Evolutionary conservation across 768 basidiomycete species (phyloP).

Genomic region (Lactarius trivialis): DNA sequence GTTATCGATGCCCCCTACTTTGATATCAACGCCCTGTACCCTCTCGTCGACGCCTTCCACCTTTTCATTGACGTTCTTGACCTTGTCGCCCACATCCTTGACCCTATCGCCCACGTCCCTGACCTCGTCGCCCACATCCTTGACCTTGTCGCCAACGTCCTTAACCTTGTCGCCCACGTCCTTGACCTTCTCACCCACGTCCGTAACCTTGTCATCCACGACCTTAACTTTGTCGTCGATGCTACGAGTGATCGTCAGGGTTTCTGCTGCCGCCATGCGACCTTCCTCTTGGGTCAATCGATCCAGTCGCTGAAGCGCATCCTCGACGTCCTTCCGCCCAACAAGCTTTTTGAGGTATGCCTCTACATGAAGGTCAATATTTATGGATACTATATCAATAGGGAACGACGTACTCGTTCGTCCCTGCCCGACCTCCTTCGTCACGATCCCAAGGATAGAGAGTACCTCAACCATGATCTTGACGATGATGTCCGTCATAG

Average conservation of each 20-base stretch:
- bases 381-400: not conserved
- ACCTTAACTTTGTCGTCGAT: no score
- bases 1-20: not conserved
- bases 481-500: not conserved
- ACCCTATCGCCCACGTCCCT: no score
- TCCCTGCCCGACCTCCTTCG: not conserved
- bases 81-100: not conserved
- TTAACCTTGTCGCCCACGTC: no score
- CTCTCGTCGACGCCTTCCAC: not conserved
- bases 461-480: not conserved
- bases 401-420: not conserved
- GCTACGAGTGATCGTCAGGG: not conserved
- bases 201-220: no score
- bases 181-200: no score
- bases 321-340: not conserved
- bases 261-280: not conserved
- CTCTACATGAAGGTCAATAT: not conserved
- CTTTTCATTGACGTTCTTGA: not conserved
- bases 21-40: not conserved
- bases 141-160: no score
- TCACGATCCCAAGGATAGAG: not conserved
- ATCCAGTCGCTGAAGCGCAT: not conserved
- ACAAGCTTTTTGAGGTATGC: not conserved
- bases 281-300: not conserved
- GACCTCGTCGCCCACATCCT: no score